Conservation (phyloP, 257 asterid species). For the Solanum infundibuliforme region DNA sequence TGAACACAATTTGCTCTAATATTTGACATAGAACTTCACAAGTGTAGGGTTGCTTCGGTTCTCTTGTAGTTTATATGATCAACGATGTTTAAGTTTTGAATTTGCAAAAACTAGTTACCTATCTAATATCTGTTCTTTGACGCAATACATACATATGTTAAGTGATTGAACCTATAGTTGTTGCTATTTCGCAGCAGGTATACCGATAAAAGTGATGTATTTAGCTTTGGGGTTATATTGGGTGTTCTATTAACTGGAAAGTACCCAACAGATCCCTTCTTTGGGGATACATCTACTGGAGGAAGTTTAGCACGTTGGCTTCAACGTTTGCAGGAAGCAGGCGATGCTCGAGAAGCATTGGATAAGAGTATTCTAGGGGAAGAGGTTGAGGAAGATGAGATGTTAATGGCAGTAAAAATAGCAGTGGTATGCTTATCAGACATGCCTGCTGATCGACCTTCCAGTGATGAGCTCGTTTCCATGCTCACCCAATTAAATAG, state of each 20-base stretch:
- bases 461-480: slow-evolving; percentile 87
- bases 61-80: not conserved
- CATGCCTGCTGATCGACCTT: slow-evolving; percentile 85
- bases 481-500: slow-evolving; percentile 91
- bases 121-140: not conserved
- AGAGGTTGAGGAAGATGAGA: slow-evolving; percentile 78
- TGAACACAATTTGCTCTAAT: not conserved
- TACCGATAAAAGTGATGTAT: slow-evolving; percentile 85
- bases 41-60: not conserved
- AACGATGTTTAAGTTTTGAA: not conserved
- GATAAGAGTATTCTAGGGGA: slow-evolving; percentile 76
- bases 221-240: slow-evolving; percentile 81
- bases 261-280: slow-evolving; percentile 64
- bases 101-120: not conserved
- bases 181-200: slow-evolving; percentile 28
- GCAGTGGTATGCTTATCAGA: slow-evolving; percentile 83
- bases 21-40: not conserved
- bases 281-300: slow-evolving; percentile 38
- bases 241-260: slow-evolving; percentile 66
- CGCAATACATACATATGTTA: not conserved
- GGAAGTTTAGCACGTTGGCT: slow-evolving; percentile 89
- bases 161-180: not conserved
- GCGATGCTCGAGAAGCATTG: slow-evolving; percentile 69
- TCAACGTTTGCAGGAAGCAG: slow-evolving; percentile 63
- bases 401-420: slow-evolving; percentile 83